Conservation (phyloP, 164 flowering plant species). For the Nymphaea colorata region DNA sequence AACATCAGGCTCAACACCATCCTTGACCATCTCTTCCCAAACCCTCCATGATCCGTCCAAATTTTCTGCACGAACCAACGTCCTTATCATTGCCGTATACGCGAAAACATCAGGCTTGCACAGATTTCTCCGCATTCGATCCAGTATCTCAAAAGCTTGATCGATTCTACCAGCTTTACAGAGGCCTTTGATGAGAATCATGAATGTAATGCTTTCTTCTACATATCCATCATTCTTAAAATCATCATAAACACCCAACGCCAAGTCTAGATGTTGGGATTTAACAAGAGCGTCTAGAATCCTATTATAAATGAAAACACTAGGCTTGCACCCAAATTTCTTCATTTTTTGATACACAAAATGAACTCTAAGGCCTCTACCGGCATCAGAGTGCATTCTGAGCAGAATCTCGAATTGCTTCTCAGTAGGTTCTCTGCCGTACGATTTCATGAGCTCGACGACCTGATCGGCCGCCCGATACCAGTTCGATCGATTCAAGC, state of each 20-base stretch:
- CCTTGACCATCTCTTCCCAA: constrained; percentile 83
- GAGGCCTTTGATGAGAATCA: constrained; percentile 77
- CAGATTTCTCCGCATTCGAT: constrained; percentile 51
- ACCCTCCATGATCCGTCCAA: constrained; percentile 68
- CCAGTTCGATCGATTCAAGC: constrained; percentile 52
- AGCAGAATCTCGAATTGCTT: constrained; percentile 90
- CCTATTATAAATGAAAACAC: constrained; percentile 72
- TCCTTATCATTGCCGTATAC: constrained; percentile 76
- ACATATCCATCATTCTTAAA: constrained; percentile 57
- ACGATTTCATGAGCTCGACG: constrained; percentile 79
- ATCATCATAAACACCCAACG: constrained; percentile 71
- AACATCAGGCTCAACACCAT: constrained; percentile 67
- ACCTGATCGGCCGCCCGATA: constrained; percentile 83
- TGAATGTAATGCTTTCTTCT: constrained; percentile 77
- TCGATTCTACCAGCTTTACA: constrained; percentile 57
- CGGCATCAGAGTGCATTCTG: constrained; percentile 76
- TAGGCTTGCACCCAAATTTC: constrained; percentile 62
- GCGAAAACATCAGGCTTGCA: constrained; percentile 95
- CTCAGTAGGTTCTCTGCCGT: constrained; percentile 76
- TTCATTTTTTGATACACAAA: constrained; percentile 83
- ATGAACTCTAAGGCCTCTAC: constrained; percentile 72
- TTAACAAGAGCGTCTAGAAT: constrained; percentile 74
- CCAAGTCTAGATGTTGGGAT: constrained; percentile 63
- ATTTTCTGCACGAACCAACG: constrained; percentile 46
- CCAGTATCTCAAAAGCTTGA: constrained; percentile 50